Evolutionary conservation across 1,284 basidiomycete genomes (phyloP), one percentile per base, ranked within the genome.

Genomic region (Neolentinus lepideus): DNA sequence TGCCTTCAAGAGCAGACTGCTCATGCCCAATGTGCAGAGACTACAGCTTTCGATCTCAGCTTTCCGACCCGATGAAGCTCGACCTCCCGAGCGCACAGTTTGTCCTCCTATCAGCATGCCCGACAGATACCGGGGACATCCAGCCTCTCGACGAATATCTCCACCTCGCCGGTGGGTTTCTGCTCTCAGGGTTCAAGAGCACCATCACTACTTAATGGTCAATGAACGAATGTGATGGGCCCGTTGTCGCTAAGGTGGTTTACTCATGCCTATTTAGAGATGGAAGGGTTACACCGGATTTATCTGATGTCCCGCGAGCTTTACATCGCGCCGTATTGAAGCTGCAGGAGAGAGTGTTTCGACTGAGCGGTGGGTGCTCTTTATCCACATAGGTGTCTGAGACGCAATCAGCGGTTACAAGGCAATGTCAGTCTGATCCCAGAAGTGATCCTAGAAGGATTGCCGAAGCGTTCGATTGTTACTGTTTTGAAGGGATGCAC

Each of bases 221-320:
- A 8, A 50, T 54, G 53, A n/a, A 53, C 35, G 52, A 53, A 11
- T 26, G 4, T 2, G 52, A 53, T 24, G 52, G 52, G 9, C 52
- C 52, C 4, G 19, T 43, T 10, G 52, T 53, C 12, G 35, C 52
- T 3, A 3, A 24, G 22, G 19, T 6, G 33, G 33, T 53, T 4
- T 53, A 53, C 25, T 9, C 22, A 3, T 19, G 12, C 11, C 52
- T 53, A 3, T 43, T 53, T 33, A 11, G 29, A 22, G 36, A 24
- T 11, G 35, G 29, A 12, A 53, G n/a, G 35, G 8, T 11, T 16
- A 29, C 19, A 3, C 22, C 36, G 21, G 47, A 50, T 24, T n/a
- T 50, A 11, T 21, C 31, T 9, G 31, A 21, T 3, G 35, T 53
- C 8, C 24, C 52, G 6, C 36, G 24, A 4, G 52, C 52, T 21